Conservation (phyloP, 2,329 filamentous ascomycete species). For the Colletotrichum agaves region DNA sequence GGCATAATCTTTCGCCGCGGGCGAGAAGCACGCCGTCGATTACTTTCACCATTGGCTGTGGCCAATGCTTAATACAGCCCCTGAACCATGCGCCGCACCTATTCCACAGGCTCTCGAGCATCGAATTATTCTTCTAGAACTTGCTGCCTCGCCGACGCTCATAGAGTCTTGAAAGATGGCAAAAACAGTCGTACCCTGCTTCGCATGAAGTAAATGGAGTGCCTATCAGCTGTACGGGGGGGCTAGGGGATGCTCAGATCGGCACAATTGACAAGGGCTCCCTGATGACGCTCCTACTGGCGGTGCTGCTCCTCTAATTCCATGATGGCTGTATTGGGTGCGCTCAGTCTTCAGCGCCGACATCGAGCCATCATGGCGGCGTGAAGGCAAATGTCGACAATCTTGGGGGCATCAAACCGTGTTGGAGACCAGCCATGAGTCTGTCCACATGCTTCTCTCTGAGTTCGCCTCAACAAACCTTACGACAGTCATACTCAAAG, state of each 20-base stretch:
- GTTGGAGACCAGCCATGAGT: constrained; percentile 42
- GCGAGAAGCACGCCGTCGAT: constrained; percentile 46
- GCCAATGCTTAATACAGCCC: constrained; percentile 45
- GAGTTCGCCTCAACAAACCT: constrained; percentile 57
- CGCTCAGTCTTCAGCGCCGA: constrained; percentile 41
- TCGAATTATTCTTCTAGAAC: constrained; percentile 47
- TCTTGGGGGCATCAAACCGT: constrained; percentile 45
- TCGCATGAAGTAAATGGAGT: constrained; percentile 45
- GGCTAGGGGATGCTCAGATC: constrained; percentile 41
- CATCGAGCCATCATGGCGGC: constrained; percentile 47
- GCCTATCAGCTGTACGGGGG: constrained; percentile 46
- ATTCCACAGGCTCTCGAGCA: constrained; percentile 46
- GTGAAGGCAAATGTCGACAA: constrained; percentile 49
- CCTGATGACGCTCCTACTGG: constrained; percentile 49
- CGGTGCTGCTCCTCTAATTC: constrained; percentile 56
- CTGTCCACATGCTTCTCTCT: constrained; percentile 53
- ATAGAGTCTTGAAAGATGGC: constrained; percentile 46
- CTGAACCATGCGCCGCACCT: constrained; percentile 45
- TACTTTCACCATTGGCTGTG: constrained; percentile 48
- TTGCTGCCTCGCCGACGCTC: constrained; percentile 47
- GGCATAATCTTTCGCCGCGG: constrained; percentile 41
- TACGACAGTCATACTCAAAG: constrained; percentile 53
- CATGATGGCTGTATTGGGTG: constrained; percentile 52
- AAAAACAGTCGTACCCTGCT: constrained; percentile 41
- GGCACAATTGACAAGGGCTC: constrained; percentile 45